Base-by-base conservation (phyloP, 306 rosid species). In the Datisca glomerata region DNA sequence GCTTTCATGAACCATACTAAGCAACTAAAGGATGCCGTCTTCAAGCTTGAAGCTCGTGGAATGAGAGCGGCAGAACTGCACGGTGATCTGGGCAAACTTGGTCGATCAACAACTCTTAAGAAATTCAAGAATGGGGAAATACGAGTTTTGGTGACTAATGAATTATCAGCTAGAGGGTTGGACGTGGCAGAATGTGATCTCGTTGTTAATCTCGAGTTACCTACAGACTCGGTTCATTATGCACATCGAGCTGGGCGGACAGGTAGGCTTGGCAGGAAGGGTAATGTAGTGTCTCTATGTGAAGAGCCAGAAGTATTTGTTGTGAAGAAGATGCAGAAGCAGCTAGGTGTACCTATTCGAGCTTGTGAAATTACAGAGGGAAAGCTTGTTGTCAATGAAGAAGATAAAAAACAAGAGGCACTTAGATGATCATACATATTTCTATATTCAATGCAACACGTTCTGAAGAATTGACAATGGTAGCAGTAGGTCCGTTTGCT, bases 181-280 rank as follows among this genome's bases (percentile, higher is more conserved):
- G 94, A 89, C 61, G 76, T 89, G 44, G 86, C 93, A 23, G 94
- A 89, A 49, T 89, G 97, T 47, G 97, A 89, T 70, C 97, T 89
- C 36, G 97, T 89, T 45, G 93, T 89, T 33, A 89, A 89, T 57
- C 67, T 89, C 32, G 97, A 74, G 45, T 61, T 89, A 15, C 97
- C 97, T 15, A 89, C 94, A 0, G 97, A 83, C 59, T 65, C 94
- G 1, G 63, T 56, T 72, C 97, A 83, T 59, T 89, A 89, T 45
- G 95, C 94, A 1, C 97, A 89, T 55, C 73, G 95, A 42, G 97
- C 97, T 18, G 94, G 97, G 22, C 71, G 97, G 48, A 74, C 97
- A 0, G 94, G 97, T 3, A 68, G 94, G 47, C 93, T 89, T 32
- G 97, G 97, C 19, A 69, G 97, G 77, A 71, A 65, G 23, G 97